phyloP scores from a whole-genome alignment of 495 filamentous ascomycete genomes.

The Rhypophila decipiens region DNA sequence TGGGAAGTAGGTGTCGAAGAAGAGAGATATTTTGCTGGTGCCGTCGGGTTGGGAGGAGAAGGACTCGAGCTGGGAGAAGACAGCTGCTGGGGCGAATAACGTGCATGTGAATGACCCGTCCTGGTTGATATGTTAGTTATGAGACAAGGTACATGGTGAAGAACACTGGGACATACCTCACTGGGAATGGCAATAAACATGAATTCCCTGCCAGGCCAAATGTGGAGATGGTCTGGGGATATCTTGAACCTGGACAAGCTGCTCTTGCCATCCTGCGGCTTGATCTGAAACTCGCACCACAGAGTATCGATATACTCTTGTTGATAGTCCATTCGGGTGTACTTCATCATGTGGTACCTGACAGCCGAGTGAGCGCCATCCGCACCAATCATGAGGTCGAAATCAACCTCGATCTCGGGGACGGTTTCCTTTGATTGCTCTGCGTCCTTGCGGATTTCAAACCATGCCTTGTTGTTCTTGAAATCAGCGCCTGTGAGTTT shows the following conservation, averaged over 20 bases:
- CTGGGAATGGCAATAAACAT: conserved; percentile 99
- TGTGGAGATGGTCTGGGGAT: conserved; percentile 88
- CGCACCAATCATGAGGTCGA: conserved; percentile 91
- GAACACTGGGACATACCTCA: conserved; percentile 33
- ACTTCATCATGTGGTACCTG: conserved; percentile 93
- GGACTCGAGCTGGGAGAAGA: conserved; percentile 54
- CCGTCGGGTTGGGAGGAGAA: too few species aligned
- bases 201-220: conserved; percentile 86
- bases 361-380: conserved; percentile 91
- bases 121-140: conserved; percentile 16
- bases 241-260: conserved; percentile 60
- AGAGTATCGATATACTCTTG: conserved; percentile 95
- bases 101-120: conserved; percentile 95
- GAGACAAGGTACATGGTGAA: background rate
- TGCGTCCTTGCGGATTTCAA: conserved; percentile 51
- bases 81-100: conserved; percentile 66
- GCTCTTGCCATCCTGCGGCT: conserved; percentile 25
- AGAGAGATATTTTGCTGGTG: conserved; percentile 48
- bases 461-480: conserved; percentile 72
- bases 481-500: conserved; percentile 88
- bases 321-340: conserved; percentile 75
- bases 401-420: conserved; percentile 62
- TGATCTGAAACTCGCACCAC: conserved; percentile 94
- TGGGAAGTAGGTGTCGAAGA: conserved; percentile 75
- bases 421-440: conserved; percentile 20